A percentile compares a stretch with the other conserved stretches of the same genome.
Evolutionary conservation across 2,329 filamentous ascomycete genomes (phyloP).

Genomic region (Calonectria hongkongensis): DNA sequence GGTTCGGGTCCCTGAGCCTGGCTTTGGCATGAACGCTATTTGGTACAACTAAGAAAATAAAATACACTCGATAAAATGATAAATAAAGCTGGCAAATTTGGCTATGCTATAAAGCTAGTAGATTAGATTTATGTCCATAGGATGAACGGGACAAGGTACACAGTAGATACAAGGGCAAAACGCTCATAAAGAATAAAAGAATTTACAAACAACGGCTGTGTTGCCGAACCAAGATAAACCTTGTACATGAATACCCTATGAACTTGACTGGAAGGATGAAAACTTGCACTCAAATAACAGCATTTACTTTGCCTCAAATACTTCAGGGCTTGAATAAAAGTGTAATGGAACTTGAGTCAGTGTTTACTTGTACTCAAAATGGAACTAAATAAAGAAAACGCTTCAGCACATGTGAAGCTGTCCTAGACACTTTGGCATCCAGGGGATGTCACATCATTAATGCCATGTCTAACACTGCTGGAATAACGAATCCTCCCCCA

Average conservation of each 20-base stretch:
- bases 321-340: neutral
- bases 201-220: neutral
- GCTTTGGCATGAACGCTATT: slow-evolving; percentile 97
- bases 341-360: neutral
- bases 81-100: neutral
- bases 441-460: slow-evolving; percentile 16
- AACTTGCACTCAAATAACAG: neutral
- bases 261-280: neutral
- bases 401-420: neutral
- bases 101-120: neutral
- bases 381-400: neutral
- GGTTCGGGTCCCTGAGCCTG: slow-evolving; percentile 87
- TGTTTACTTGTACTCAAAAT: neutral
- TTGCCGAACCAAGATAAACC: neutral
- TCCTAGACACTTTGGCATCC: neutral
- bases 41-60: slow-evolving; percentile 75
- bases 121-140: neutral
- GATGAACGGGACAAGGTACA: neutral
- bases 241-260: neutral
- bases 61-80: slow-evolving; percentile 8
- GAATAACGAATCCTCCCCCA: neutral
- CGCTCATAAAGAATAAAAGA: neutral
- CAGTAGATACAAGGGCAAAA: neutral
- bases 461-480: slow-evolving; percentile 2
- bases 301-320: neutral